Evolutionary conservation across 2,329 filamentous ascomycete genomes (phyloP), one percentile per base, ranked within the genome.

Genomic region (Emergomyces africanus): DNA sequence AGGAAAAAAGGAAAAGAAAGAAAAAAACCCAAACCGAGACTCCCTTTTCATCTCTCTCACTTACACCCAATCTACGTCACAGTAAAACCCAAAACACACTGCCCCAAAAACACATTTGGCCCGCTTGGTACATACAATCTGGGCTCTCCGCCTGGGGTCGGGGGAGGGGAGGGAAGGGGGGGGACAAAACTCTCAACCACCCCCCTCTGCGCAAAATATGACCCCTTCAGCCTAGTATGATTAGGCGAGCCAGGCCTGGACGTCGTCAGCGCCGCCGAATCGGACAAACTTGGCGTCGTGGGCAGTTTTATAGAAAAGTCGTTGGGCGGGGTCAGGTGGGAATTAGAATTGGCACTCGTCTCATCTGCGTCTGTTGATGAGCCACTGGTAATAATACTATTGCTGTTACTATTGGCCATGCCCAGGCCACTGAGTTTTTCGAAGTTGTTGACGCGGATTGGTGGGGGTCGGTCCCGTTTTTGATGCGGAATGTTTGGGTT

Each of bases 371-470:
- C 79, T 2, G 83, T 83, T 74, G 61, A 57, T 35, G 48, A 35
- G 48, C 28, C 18, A 28, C 48, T 51, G 15, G 18, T 33, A 5
- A 9, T 51, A 44, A 9, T 51, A 44, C 20, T 54, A 20, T 59
- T 58, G 20, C 35, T 41, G 41, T 23, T 46, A n/a, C 12, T 49
- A 14, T 12, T 15, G 10, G 4, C 44, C 44, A 48, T 48, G 9
- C 28, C 25, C 9, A 44, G 30, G 25, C 37, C 37, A 25, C 37
- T 51, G 1, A 61, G 55, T 41, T 95, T 94, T 70, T 96, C 90
- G 68, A 87, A 90, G 63, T 78, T 83, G 53, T 85, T 86, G 61
- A 88, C 83, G 18, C 84, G 82, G 58, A 79, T 73, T 53, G 62
- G 69, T 15, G 73, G 72, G 35, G 73, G 75, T 58, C 81, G 78